Evolutionary conservation across 2,329 filamentous ascomycete species (phyloP), one percentile per base, ranked within the genome.

Genomic region (Hymenoscyphus scutula): DNA sequence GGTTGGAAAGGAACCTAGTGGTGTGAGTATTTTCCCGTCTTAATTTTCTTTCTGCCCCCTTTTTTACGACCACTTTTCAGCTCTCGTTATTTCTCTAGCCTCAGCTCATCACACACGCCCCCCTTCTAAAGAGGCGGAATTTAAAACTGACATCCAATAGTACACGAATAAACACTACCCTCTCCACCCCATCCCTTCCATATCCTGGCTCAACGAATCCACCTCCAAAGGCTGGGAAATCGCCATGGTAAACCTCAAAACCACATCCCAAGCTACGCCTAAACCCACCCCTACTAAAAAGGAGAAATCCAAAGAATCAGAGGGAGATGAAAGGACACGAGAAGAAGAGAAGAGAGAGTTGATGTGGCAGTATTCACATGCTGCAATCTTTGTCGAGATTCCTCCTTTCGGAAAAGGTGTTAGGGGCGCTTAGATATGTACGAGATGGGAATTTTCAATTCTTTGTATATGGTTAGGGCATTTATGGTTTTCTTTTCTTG

Each of bases 321-420:
- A 54, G 23, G 10, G 17, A 5, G n/a, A 17, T 5, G 23, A n/a
- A 7, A 25, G 23, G 2, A 25, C n/a, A n/a, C n/a, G 37, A 15
- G 27, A 53, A 13, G 57, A 57, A 2, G 64, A 62, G 17, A 56
- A 61, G 8, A 23, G 56, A 2, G 45, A 54, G 2, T 13, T 68
- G n/a, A 59, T 62, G 48, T 68, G 65, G 63, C 41, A 62, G 10
- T 70, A 68, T 53, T 65, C 60, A 0, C 59, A 64, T 45, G 65
- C 62, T 27, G 61, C 55, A 7, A 67, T 69, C 7, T 59, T 67
- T 13, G 60, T 66, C 13, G 58, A 65, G 5, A 64, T 65, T 11
- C 65, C 59, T 1, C 37, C 56, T 25, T 51, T 34, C 11, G 59
- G 59, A 3, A 27, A 15, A 2, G 59, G 53, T 3, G 32, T 45